A percentile compares a stretch with the other conserved stretches of the same genome.
phyloP scores from a whole-genome alignment of 768 basidiomycete species.

The Hydnum rufescens region DNA sequence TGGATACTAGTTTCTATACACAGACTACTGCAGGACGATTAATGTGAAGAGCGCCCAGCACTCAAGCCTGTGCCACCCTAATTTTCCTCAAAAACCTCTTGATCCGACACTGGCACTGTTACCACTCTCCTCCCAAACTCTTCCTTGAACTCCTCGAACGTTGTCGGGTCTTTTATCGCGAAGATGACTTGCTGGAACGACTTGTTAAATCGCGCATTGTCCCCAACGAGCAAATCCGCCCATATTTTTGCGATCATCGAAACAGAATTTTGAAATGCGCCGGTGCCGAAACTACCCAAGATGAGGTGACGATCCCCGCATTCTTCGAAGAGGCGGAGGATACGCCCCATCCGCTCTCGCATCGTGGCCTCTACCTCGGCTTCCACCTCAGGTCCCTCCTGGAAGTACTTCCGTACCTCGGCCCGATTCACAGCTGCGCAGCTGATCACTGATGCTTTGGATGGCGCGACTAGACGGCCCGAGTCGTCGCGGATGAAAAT shows the following conservation, averaged over 20 bases:
- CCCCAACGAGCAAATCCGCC: constrained; percentile 34
- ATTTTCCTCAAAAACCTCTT: too few relatives aligned
- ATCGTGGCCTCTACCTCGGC: constrained; percentile 32
- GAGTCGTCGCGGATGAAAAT: constrained; percentile 42
- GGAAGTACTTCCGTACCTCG: constrained; percentile 19
- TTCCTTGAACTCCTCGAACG: constrained; percentile 25
- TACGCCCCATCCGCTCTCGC: constrained; percentile 51
- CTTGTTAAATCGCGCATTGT: constrained; percentile 32
- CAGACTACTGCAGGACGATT: too few relatives aligned
- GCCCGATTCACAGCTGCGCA: constrained; percentile 61
- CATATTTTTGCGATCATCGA: constrained; percentile 39
- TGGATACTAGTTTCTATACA: too few relatives aligned
- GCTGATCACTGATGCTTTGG: constrained; percentile 45
- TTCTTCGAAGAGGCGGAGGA: constrained; percentile 44
- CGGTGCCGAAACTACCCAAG: constrained; percentile 60
- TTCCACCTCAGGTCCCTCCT: constrained; percentile 16
- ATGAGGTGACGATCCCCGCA: constrained; percentile 40
- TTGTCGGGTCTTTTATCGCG: constrained; percentile 37
- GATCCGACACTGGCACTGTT: background rate
- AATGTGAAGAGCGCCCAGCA: too few relatives aligned
- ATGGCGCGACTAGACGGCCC: constrained; percentile 35
- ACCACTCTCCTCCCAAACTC: constrained; percentile 16
- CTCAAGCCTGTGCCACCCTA: too few relatives aligned
- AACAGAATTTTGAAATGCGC: constrained; percentile 51
- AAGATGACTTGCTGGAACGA: constrained; percentile 47